These are phyloP conservation scores for Eucalyptus curtisii DNA, from an alignment of 345 rosid genomes.

Conservation along the genomic window DNA sequence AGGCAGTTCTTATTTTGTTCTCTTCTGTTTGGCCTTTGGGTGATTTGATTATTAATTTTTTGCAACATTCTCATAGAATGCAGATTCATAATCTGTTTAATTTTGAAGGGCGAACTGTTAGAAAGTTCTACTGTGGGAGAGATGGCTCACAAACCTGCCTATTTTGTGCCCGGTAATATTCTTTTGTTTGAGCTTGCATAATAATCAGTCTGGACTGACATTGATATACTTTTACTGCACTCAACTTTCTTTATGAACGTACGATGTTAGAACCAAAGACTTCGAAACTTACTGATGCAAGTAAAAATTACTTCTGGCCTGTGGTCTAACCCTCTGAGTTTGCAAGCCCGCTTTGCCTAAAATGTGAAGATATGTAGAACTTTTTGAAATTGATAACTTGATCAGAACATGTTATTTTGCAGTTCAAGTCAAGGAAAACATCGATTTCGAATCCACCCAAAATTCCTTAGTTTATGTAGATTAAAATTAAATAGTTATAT, in stretches of 20 bases:
- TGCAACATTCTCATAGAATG: conserved; percentile 19
- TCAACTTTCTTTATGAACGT: not conserved
- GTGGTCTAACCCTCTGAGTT: not conserved
- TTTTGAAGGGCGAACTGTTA: conserved; percentile 93
- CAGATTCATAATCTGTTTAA: conserved; percentile 35
- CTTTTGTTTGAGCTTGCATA: not conserved
- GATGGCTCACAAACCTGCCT: conserved; percentile 98
- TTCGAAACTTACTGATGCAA: not conserved
- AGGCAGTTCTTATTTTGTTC: conserved; percentile 5
- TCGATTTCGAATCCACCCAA: not conserved
- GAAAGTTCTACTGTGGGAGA: conserved; percentile 77
- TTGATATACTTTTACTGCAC: not conserved
- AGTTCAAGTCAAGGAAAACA: not conserved
- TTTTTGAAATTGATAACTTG: not conserved
- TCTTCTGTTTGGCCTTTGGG: not conserved
- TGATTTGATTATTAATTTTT: conserved; percentile 17
- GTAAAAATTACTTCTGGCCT: not conserved
- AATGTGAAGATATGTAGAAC: not conserved
- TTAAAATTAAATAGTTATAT: not conserved
- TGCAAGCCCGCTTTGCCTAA: not conserved
- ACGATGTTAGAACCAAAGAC: not conserved
- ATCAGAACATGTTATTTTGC: not conserved
- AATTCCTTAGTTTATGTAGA: not conserved
- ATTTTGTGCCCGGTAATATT: conserved; percentile 84
- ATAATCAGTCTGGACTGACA: not conserved